Percentiles rank a stretch among this genome's conserved stretches.
Evolutionary conservation across 2,329 filamentous ascomycete genomes (phyloP).

Genomic region (Onygenales sp.): DNA sequence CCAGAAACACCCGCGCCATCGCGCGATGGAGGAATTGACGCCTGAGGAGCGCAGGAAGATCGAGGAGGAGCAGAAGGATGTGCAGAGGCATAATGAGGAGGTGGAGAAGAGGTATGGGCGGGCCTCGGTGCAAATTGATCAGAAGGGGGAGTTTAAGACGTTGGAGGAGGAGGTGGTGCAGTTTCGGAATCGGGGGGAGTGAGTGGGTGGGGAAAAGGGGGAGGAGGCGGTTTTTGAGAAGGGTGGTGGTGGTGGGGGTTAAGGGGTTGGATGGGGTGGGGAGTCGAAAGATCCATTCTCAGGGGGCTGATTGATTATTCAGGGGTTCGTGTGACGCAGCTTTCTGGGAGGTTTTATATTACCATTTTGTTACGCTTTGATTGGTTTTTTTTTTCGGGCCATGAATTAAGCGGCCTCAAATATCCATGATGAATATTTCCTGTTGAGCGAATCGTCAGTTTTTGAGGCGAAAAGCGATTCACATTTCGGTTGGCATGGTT

Average conservation of each 20-base stretch:
- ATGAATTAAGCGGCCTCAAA: too few species aligned
- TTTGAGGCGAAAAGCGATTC: too few species aligned
- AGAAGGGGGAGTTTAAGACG: constrained; percentile 5
- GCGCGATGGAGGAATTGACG: constrained; percentile 8
- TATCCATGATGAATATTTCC: too few species aligned
- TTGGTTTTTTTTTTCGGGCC: too few species aligned
- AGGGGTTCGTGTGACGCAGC: too few species aligned
- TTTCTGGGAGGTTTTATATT: too few species aligned
- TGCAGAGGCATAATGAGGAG: constrained; percentile 13
- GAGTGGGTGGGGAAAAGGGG: not conserved
- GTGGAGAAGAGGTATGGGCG: constrained; percentile 11
- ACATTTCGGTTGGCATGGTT: too few species aligned
- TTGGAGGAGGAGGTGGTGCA: constrained; percentile 9
- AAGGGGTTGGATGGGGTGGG: not conserved
- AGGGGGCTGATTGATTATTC: too few species aligned
- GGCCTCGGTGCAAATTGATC: constrained; percentile 8
- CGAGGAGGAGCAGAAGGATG: constrained; percentile 6
- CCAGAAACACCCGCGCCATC: constrained; percentile 9
- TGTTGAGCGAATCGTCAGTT: too few species aligned
- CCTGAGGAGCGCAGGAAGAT: constrained; percentile 7
- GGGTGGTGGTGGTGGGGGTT: not conserved
- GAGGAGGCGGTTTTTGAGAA: not conserved
- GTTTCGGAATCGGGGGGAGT: constrained; percentile 7
- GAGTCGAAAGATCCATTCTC: not conserved
- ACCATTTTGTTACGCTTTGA: too few species aligned